Conservation (phyloP, 345 rosid species). For the Hibiscus mutabilis region DNA sequence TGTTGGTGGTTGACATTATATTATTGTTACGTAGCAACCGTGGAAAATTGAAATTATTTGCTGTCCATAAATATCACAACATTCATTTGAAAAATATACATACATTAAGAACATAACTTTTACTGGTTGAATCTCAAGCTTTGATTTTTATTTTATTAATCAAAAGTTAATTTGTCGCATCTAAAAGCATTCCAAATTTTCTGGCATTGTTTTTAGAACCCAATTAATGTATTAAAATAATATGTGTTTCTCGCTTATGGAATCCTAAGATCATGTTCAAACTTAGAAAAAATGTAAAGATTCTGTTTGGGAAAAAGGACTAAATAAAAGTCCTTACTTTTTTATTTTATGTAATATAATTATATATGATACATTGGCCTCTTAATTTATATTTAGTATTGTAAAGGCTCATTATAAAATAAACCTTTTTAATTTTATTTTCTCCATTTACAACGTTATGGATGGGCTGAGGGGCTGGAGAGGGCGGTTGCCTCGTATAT, state of each 20-base stretch:
- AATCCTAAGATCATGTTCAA: background rate
- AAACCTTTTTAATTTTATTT: no score
- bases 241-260: background rate
- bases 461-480: no score
- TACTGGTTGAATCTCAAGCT: background rate
- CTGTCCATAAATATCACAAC: background rate
- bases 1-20: background rate
- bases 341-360: no score
- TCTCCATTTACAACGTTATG: no score
- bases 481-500: no score
- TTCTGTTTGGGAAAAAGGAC: no score
- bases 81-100: no score
- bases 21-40: background rate
- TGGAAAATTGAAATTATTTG: background rate
- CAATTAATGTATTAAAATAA: background rate
- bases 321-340: no score
- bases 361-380: no score
- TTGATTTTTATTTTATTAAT: background rate
- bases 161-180: background rate
- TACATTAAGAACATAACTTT: background rate
- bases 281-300: no score
- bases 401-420: no score
- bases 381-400: no score
- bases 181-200: background rate
- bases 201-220: background rate